Conservation (phyloP, 306 rosid genomes). For the Quercus parvula region DNA sequence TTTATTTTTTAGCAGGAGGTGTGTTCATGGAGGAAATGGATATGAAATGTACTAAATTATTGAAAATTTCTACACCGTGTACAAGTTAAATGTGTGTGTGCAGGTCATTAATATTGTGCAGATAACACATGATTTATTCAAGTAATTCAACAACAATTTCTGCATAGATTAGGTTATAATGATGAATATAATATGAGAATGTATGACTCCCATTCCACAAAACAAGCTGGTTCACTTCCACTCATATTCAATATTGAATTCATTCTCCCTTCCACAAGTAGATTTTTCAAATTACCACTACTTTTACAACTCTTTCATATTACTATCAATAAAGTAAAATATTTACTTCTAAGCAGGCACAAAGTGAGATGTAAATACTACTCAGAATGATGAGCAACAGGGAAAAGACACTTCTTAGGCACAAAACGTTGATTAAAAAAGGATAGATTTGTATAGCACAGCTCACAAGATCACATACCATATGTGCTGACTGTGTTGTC, state of each 20-base stretch:
- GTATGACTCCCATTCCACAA: not conserved
- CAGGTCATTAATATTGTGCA: constrained; percentile 3
- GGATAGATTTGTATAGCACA: constrained; percentile 4
- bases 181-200: not conserved
- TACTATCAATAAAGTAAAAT: not conserved
- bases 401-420: constrained; percentile 5
- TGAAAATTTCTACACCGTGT: not conserved
- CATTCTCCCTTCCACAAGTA: not conserved
- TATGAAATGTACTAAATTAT: not conserved
- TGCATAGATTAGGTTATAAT: not conserved
- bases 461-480: constrained; percentile 44
- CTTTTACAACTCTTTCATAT: not conserved
- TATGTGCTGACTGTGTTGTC: constrained; percentile 93
- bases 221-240: not conserved
- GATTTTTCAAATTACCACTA: not conserved
- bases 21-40: not conserved
- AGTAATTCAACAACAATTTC: not conserved
- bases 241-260: not conserved
- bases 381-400: not conserved
- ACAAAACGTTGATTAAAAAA: not conserved
- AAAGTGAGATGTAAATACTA: not conserved
- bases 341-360: not conserved
- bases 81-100: not conserved
- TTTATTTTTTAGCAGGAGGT: not conserved
- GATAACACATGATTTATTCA: not conserved